These are phyloP conservation scores for Leucaena leucocephala DNA, from an alignment of 306 rosid genomes.

Conservation along the genomic window DNA sequence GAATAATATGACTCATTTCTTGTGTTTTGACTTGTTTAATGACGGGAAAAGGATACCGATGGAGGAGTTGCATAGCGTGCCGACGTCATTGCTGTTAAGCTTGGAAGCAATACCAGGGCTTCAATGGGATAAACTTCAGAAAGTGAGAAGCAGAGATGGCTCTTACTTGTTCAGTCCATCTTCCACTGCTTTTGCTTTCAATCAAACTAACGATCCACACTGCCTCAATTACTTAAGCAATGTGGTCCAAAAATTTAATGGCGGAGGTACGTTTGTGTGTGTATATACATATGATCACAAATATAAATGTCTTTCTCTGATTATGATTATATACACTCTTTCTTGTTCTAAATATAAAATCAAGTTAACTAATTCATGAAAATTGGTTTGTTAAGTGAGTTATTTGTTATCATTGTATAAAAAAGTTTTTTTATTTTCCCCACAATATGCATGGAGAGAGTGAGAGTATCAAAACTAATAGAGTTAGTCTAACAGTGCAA, in stretches of 20 bases:
- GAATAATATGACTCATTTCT: background rate
- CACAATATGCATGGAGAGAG: no score
- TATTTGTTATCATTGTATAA: no score
- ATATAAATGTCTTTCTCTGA: no score
- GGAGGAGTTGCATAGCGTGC: constrained; percentile 59
- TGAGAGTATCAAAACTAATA: no score
- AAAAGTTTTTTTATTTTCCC: no score
- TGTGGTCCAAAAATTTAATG: constrained; percentile 46
- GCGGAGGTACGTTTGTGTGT: constrained; percentile 52
- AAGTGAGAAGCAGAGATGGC: constrained; percentile 46
- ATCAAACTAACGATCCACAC: constrained; percentile 48
- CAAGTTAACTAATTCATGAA: no score
- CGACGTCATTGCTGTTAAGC: constrained; percentile 64
- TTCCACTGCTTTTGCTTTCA: constrained; percentile 68
- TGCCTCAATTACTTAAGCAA: constrained; percentile 53
- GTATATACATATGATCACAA: no score
- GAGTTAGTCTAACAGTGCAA: no score
- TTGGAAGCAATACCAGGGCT: constrained; percentile 61
- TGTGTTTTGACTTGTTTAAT: no score
- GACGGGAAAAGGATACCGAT: constrained; percentile 51
- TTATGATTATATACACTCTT: no score
- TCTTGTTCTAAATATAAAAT: no score
- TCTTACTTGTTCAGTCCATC: constrained; percentile 66
- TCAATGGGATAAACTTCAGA: constrained; percentile 65
- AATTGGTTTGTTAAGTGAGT: no score